phyloP scores from a whole-genome alignment of 2,329 filamentous ascomycete species.

The Clarireedia hainanense region DNA sequence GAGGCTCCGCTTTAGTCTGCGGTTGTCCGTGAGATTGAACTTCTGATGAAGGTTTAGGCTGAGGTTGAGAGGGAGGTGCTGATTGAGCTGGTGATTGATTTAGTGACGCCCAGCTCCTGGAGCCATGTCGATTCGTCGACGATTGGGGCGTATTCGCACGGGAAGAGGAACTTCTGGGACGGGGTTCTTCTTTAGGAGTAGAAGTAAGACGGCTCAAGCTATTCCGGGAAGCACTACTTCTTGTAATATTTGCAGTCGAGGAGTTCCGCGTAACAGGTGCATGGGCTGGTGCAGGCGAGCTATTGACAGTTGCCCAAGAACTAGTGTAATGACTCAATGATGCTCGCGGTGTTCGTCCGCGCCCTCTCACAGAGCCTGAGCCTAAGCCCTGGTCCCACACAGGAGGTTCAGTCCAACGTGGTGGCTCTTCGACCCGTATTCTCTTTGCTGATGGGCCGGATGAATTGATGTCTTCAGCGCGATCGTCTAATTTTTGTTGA shows the following conservation, averaged over 20 bases:
- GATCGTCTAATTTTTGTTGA: neutral
- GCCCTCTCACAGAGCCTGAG: neutral
- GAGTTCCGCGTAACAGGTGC: constrained; percentile 5
- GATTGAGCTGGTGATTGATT: constrained; percentile 1
- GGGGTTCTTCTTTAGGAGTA: neutral
- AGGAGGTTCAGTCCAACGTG: constrained; percentile 23
- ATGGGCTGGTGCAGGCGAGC: neutral
- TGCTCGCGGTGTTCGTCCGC: constrained; percentile 4
- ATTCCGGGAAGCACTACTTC: neutral
- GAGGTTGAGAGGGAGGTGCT: neutral
- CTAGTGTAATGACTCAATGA: neutral
- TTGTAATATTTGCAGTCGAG: constrained; percentile 3
- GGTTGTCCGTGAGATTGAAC: neutral
- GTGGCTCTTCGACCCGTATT: constrained; percentile 15
- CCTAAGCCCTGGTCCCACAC: constrained; percentile 23
- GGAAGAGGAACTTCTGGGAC: neutral
- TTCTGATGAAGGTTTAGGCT: neutral
- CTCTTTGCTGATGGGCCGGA: constrained; percentile 17
- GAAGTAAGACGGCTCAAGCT: neutral
- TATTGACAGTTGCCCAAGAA: constrained; percentile 24
- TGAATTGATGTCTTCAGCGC: constrained; percentile 1
- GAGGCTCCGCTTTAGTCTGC: neutral
- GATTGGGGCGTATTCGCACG: constrained; percentile 3
- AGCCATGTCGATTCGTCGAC: neutral
- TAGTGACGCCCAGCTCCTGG: constrained; percentile 10